Evolutionary conservation across 108 stramenopile species (phyloP), one percentile per base, ranked within the genome.

Genomic region (Cyclotella kingstonii): DNA sequence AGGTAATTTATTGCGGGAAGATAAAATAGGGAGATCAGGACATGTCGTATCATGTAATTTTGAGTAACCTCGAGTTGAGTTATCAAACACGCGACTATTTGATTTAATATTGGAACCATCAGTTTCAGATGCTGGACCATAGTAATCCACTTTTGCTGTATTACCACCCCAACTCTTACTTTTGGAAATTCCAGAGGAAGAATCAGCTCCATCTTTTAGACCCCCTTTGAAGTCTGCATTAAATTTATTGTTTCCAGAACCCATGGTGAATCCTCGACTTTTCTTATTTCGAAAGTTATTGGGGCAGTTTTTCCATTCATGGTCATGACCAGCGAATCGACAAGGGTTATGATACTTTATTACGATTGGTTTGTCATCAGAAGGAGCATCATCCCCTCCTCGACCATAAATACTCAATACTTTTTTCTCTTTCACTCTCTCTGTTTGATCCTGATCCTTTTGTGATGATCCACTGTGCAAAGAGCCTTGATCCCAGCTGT

Each of bases 281-380:
- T 62, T 62, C 36, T 71, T 71, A 42, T 71, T 71, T 5, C 70
- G 61, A 29, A 46, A 71, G 26, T 71, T 71, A 50, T 71, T 71
- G n/a, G 70, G 70, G 51, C 70, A 71, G 35, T 71, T 61, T 31
- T 61, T 62, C 70, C 70, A 71, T 30, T 71, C 70, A 46, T 71
- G 70, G 42, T 71, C 70, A 27, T 71, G 70, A 35, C 70, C 70
- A 1, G 46, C 31, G 34, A 71, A 71, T 40, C 70, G 34, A 26
- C 70, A 71, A 5, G 70, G 70, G 38, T 71, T 71, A 40, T 49
- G 43, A 38, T 63, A 63, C 35, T 71, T 71, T 60, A 45, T 39
- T n/a, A 36, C 43, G 14, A 38, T 11, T n/a, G 64, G 23, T 17
- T 1, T 12, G 2, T 14, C 41, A 22, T 12, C n/a, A 0, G 23